Percentiles rank a stretch among this genome's conserved stretches.
Evolutionary conservation across 2,329 filamentous ascomycete species (phyloP).

Genomic region (Shiraia sp.): DNA sequence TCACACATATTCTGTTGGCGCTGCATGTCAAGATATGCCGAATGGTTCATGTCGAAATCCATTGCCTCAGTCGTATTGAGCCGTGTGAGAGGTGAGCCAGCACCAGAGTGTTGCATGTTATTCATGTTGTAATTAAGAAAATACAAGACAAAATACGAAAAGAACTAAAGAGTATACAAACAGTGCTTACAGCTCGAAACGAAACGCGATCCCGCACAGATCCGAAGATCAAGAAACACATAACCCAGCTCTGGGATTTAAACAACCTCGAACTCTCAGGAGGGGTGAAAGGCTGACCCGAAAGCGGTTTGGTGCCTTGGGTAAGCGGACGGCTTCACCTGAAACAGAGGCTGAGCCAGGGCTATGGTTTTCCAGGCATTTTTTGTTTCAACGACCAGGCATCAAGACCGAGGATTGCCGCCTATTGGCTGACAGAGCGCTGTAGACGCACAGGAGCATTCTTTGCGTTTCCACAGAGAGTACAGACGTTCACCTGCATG

Average conservation of each 20-base stretch:
- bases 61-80: slow-evolving; percentile 4
- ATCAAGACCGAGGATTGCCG: slow-evolving; percentile 9
- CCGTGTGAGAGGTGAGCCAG: slow-evolving; percentile 14
- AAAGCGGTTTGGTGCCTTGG: slow-evolving; percentile 1
- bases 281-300: background rate
- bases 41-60: slow-evolving; percentile 5
- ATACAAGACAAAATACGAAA: slow-evolving; percentile 1
- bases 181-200: background rate
- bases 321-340: slow-evolving; percentile 31
- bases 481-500: slow-evolving; percentile 3
- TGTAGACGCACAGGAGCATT: slow-evolving; percentile 5
- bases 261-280: background rate
- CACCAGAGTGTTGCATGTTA: slow-evolving; percentile 6
- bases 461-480: slow-evolving; percentile 2
- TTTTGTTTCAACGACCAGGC: slow-evolving; percentile 27
- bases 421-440: slow-evolving; percentile 7
- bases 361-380: slow-evolving; percentile 14
- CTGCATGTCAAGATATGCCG: slow-evolving; percentile 8
- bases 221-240: background rate
- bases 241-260: background rate
- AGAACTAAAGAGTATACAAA: background rate
- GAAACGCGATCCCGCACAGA: background rate
- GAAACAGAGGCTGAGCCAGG: slow-evolving; percentile 18
- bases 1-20: slow-evolving; percentile 9
- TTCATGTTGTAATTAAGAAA: slow-evolving; percentile 12